Evolutionary conservation across 768 basidiomycete species (phyloP), one percentile per base, ranked within the genome.

Genomic region (Thelephora ganbajun): DNA sequence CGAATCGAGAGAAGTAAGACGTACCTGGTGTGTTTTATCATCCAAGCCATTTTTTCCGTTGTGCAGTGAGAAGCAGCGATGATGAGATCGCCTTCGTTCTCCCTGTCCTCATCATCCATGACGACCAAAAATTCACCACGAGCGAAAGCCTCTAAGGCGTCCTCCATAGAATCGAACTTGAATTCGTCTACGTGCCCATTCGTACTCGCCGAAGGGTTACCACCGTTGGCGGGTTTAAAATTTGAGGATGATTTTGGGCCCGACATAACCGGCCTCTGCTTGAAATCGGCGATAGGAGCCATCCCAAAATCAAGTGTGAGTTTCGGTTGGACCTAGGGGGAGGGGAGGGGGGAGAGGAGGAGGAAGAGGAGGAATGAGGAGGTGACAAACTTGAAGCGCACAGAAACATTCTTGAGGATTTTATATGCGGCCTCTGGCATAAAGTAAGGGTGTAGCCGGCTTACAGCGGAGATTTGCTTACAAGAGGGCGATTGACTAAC

Each of bases 41-140:
- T 85, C 90, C 90, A 99, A 0, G 96, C 94, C 96, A 99, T 98
- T 59, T 92, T 88, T 64, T 97, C 88, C 1, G 90, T 88, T 35
- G 92, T 90, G 54, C 88, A 80, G 45, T 79, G 75, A 20, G 72
- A 71, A 2, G 79, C 96, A 12, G 94, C 79, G 58, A 91, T 83
- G 59, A 97, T 90, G 49, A 99, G 67, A 63, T 99, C 96, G 2
- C 96, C 94, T 61, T 99, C 96, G 61, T 99, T 99, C 67, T 99
- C 96, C 50, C 96, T 71, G 53, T 72, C 71, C 65, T 96, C 88
- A 64, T 98, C 94, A 62, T 99, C 96, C 84, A 97, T 91, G 5
- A 98, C 96, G 1, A 99, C 87, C 47, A 99, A 71, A 54, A 97
- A 92, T 59, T 94, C 88, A 1, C 93, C 93, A 3, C 69, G 69